Percentiles rank a stretch among this genome's conserved stretches.
Conservation (phyloP, 1,284 basidiomycete species). For the Porodaedalea pini region DNA sequence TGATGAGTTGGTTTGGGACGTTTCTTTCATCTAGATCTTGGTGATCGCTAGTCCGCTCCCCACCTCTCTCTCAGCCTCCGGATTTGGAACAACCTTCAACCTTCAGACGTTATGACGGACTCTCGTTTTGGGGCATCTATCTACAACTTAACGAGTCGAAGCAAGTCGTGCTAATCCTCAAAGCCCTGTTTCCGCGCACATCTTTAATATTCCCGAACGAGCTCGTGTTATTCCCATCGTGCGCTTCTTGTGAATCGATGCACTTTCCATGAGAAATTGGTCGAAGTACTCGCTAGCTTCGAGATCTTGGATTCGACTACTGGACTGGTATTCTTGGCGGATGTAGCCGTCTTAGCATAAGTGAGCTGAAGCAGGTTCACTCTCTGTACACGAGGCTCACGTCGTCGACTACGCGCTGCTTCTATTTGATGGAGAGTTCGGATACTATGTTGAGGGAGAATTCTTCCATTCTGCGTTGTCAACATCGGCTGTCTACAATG, state of each 20-base stretch:
- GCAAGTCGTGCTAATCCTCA: too few species aligned
- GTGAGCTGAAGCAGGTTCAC: not conserved
- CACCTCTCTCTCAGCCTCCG: not conserved
- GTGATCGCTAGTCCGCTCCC: not conserved
- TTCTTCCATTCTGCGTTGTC: not conserved
- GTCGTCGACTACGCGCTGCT: not conserved
- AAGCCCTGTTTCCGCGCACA: too few species aligned
- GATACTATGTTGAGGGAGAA: not conserved
- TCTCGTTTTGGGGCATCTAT: too few species aligned
- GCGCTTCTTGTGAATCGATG: constrained; percentile 2
- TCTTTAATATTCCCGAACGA: too few species aligned
- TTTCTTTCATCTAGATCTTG: not conserved
- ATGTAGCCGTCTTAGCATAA: constrained; percentile 2
- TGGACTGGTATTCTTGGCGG: not conserved
- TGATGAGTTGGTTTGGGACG: not conserved
- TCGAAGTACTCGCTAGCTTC: not conserved
- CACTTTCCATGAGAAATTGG: not conserved
- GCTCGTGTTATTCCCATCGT: not conserved
- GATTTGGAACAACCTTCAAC: too few species aligned
- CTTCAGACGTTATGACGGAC: too few species aligned
- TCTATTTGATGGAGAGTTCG: not conserved
- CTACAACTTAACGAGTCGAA: too few species aligned
- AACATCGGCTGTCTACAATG: not conserved
- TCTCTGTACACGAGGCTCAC: constrained; percentile 1
- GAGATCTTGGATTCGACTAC: not conserved